Conservation (phyloP, 179 eudicot species). For the Camellia oleifera region DNA sequence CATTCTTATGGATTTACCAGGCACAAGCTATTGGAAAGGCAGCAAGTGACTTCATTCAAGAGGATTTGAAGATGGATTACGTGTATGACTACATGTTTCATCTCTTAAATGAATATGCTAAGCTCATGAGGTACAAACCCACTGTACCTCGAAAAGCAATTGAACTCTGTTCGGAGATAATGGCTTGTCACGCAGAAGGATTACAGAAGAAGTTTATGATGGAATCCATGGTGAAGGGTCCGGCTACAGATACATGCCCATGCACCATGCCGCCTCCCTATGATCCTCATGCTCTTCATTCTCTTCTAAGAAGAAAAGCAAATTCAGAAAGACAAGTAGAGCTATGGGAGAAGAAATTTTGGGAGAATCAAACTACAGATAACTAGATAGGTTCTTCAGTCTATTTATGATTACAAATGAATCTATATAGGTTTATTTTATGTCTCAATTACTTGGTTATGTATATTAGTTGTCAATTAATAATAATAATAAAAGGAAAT, state of each 20-base stretch:
- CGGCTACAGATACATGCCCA: conserved; percentile 36
- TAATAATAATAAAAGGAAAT: no score
- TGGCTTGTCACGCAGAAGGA: conserved; percentile 58
- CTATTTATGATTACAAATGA: neutral
- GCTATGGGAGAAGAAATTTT: conserved; percentile 58
- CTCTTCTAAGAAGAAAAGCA: conserved; percentile 36
- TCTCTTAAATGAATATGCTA: conserved; percentile 64
- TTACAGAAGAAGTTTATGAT: conserved; percentile 56
- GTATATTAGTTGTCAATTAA: no score
- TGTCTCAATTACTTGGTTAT: no score
- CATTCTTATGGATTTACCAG: conserved; percentile 33
- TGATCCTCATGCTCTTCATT: conserved; percentile 32
- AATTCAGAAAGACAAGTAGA: conserved; percentile 49
- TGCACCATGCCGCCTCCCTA: conserved; percentile 78
- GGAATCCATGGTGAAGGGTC: conserved; percentile 60
- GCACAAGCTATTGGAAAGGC: conserved; percentile 79
- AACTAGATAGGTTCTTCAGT: conserved; percentile 4
- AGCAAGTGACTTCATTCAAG: conserved; percentile 60
- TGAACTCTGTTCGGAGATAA: conserved; percentile 71
- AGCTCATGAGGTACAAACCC: conserved; percentile 72
- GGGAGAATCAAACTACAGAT: conserved; percentile 30
- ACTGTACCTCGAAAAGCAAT: conserved; percentile 47
- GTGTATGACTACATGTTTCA: conserved; percentile 94
- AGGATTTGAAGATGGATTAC: conserved; percentile 75
- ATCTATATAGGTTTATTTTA: no score